These are phyloP conservation scores for Plasmodium knowlesi DNA, from an alignment of 169 alveolate species.

Conservation along the genomic window DNA sequence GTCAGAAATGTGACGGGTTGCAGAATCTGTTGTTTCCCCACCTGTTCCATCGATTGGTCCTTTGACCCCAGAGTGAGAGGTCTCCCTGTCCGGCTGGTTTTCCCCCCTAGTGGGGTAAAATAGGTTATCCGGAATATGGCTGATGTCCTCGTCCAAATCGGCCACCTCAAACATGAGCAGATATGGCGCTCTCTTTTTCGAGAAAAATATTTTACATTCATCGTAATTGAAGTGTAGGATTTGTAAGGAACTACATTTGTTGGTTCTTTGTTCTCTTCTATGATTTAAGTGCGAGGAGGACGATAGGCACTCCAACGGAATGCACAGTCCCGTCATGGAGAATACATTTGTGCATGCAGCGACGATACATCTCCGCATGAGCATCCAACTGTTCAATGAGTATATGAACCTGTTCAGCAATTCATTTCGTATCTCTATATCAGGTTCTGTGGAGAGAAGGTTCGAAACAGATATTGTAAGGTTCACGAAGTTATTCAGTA, in stretches of 20 bases:
- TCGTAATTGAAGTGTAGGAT: slow-evolving; percentile 84
- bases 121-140: slow-evolving; percentile 29
- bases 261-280: neutral
- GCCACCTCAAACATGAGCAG: slow-evolving; percentile 90
- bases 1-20: neutral
- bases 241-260: slow-evolving; percentile 80
- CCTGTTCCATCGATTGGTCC: neutral
- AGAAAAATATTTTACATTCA: slow-evolving; percentile 87
- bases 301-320: slow-evolving; percentile 79
- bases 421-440: slow-evolving; percentile 78
- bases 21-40: neutral
- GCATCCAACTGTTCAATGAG: slow-evolving; percentile 88
- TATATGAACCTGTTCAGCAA: slow-evolving; percentile 75
- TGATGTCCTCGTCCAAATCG: slow-evolving; percentile 89
- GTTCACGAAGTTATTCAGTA: slow-evolving; percentile 84
- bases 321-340: slow-evolving; percentile 85
- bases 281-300: slow-evolving; percentile 15
- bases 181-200: slow-evolving; percentile 91
- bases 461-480: slow-evolving; percentile 84
- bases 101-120: slow-evolving; percentile 38
- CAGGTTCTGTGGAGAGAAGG: slow-evolving; percentile 81
- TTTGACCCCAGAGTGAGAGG: neutral
- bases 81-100: neutral
- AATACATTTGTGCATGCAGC: slow-evolving; percentile 86
- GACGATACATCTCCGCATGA: slow-evolving; percentile 85